Base-by-base conservation (phyloP, 208 protist species). In the Porcisia deanei region DNA sequence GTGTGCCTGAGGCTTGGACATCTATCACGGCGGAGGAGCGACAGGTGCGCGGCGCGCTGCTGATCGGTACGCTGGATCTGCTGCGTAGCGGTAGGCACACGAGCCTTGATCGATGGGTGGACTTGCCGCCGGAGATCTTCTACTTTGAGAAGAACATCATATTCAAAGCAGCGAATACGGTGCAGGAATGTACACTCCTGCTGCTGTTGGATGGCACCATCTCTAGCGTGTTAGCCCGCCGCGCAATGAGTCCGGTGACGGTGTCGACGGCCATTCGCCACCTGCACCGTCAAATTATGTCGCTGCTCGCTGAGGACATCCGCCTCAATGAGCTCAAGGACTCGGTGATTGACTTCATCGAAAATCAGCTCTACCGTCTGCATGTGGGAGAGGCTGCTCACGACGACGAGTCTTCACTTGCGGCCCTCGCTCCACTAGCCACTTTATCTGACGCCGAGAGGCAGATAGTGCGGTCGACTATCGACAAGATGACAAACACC, bases 401-500 rank as follows among this genome's bases (percentile, higher is more conserved):
- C 16, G 69, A 58, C 16, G 63, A 74, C 55, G 59, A 59, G 45
- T 49, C 64, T 34, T 64, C 70, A 25, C 45, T 81, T 73, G 71
- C 49, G 12, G 37, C 54, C 37, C 22, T 71, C n/a, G 60, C 59
- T 12, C 65, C 65, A 22, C 66, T 66, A 43, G 45, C 67, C 7
- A 71, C 77, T 52, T 77, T 96, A 49, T 86, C 80, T 2, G 86
- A 90, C 18, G 66, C 55, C 16, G 89, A 96, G 84, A 63, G 72
- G 54, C 78, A 78, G 49, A 77, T 83, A 22, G 67, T 96, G 45
- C 73, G 73, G 6, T 66, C 80, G 30, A 86, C 82, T 43, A 88
- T 96, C 34, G 88, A 94, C 71, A 96, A 93, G 77, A 96, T 96
- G 91, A 92, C 87, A 10, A 84, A 96, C 77, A 96, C 91, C 39